Evolutionary conservation across 371 early-diverging fungal species (phyloP), one percentile per base, ranked within the genome.

Genomic region (Entomophthora muscae): DNA sequence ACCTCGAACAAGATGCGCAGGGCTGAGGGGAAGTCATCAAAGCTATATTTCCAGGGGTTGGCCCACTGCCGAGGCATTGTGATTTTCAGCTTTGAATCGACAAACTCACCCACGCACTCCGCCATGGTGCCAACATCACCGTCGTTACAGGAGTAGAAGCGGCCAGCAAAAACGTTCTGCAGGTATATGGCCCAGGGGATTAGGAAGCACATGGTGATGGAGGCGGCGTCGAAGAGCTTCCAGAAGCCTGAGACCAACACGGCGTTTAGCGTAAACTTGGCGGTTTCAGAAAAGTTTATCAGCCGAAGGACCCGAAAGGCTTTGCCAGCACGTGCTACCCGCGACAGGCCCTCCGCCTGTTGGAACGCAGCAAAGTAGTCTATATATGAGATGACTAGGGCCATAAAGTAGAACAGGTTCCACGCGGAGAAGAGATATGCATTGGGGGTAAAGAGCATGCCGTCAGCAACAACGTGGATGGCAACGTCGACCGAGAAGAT

Each of bases 121-220:
- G 53, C 5, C 0, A 59, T 30, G n/a, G n/a, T n/a, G 22, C 27
- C 33, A 5, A 60, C 52, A 17, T 5, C 27, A n/a, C 63, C 70
- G 63, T 84, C 86, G 63, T 81, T 86, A 64, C 86, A 86, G 21
- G 26, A 31, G 63, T 71, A 81, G 51, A 84, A 78, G 12, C 77
- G 65, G 0, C 83, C 84, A 56, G 75, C 69, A 57, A 83, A 86
- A 3, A 84, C 63, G 26, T 80, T 83, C 65, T 79, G 76, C 0
- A 84, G 83, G 66, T 82, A 83, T 0, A 86, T 71, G 0, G 83
- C 84, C 70, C 83, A 84, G 0, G 86, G 86, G 0, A 84, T 73
- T 53, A 86, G 75, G 27, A 86, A 66, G 51, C 75, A 68, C 22
- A 86, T 54, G 29, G 80, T 76, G 1, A 84, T 65, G 22, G 71